These are phyloP conservation scores for Tylopilus intermedius DNA, from an alignment of 768 basidiomycete species.

Conservation along the genomic window DNA sequence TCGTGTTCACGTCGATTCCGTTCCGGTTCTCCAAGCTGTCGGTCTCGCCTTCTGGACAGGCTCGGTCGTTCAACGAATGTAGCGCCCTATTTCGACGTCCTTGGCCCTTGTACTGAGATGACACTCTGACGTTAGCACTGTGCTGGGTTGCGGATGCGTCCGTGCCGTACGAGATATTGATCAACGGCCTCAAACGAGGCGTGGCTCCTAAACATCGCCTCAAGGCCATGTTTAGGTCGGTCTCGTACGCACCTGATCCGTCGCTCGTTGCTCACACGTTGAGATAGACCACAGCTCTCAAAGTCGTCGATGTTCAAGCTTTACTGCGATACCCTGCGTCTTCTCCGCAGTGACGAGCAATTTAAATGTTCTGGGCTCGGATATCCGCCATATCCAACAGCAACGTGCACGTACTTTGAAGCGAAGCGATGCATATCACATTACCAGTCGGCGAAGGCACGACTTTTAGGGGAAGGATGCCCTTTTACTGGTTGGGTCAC, in stretches of 20 bases:
- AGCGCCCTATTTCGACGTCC: conserved; percentile 11
- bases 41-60: conserved; percentile 28
- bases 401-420: conserved; percentile 40
- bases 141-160: conserved; percentile 60
- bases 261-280: background rate
- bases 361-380: background rate
- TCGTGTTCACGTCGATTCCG: conserved; percentile 54
- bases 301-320: conserved; percentile 52
- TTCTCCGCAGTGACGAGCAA: conserved; percentile 9
- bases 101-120: background rate
- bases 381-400: conserved; percentile 11
- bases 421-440: conserved; percentile 38
- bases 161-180: conserved; percentile 55
- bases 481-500: conserved; percentile 61
- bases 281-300: conserved; percentile 45
- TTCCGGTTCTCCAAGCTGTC: conserved; percentile 55
- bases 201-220: conserved; percentile 67
- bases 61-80: conserved; percentile 69
- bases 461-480: conserved; percentile 39
- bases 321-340: conserved; percentile 29
- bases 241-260: background rate
- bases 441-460: conserved; percentile 50
- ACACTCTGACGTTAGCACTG: conserved; percentile 43
- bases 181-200: conserved; percentile 77
- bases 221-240: conserved; percentile 59